Percentiles rank a stretch among this genome's conserved stretches.
Conservation (phyloP, 352 stramenopile genomes). For the Globisporangium canariense region DNA sequence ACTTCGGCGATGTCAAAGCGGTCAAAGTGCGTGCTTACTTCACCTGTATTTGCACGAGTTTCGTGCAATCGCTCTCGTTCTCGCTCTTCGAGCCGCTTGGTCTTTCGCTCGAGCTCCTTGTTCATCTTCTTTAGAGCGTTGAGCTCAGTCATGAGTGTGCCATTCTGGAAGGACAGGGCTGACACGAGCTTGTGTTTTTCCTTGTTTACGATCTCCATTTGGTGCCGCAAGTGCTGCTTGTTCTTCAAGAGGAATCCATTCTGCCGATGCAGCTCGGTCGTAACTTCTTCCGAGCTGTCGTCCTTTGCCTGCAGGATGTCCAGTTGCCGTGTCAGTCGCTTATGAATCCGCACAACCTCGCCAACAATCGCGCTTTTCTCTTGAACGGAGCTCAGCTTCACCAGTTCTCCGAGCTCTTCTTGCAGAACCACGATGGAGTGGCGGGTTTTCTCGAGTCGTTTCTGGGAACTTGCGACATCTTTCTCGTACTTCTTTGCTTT, state of each 20-base stretch:
- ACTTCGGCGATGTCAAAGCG: background rate
- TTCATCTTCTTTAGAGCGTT: slow-evolving; percentile 58
- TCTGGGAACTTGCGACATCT: slow-evolving; percentile 30
- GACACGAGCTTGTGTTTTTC: slow-evolving; percentile 74
- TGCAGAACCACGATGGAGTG: slow-evolving; percentile 62
- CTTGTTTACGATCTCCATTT: slow-evolving; percentile 54
- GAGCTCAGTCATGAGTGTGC: slow-evolving; percentile 57
- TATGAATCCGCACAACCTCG: slow-evolving; percentile 68
- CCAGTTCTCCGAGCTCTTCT: slow-evolving; percentile 61
- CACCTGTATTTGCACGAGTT: background rate
- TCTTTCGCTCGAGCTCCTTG: slow-evolving; percentile 57
- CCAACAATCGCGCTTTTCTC: slow-evolving; percentile 61
- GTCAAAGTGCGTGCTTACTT: background rate
- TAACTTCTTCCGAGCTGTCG: slow-evolving; percentile 54
- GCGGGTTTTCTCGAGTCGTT: slow-evolving; percentile 39
- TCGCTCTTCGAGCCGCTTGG: slow-evolving; percentile 11
- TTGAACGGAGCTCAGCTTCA: slow-evolving; percentile 48
- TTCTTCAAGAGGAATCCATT: slow-evolving; percentile 73
- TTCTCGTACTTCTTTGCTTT: slow-evolving; percentile 43
- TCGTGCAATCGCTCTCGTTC: slow-evolving; percentile 6
- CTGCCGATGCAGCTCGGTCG: slow-evolving; percentile 64
- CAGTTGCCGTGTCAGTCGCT: slow-evolving; percentile 50
- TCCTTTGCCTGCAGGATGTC: slow-evolving; percentile 47
- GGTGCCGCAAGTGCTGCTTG: slow-evolving; percentile 62
- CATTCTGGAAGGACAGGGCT: slow-evolving; percentile 68